phyloP scores from a whole-genome alignment of 2,329 filamentous ascomycete genomes.

The Albifimbria verrucaria region DNA sequence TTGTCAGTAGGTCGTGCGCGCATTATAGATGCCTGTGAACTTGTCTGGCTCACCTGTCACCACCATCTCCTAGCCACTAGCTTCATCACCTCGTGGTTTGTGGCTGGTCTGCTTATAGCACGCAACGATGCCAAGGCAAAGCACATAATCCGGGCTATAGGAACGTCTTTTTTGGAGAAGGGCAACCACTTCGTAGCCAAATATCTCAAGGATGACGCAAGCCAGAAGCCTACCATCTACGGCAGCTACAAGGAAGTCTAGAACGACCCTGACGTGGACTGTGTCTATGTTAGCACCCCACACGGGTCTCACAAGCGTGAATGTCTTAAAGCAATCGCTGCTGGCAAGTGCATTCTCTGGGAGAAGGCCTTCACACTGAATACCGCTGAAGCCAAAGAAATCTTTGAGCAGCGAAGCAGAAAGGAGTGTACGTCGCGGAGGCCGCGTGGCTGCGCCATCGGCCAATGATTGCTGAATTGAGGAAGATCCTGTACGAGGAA shows the following conservation, averaged over 20 bases:
- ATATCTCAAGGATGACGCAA: constrained; percentile 14
- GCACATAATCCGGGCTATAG: constrained; percentile 40
- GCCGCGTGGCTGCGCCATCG: constrained; percentile 44
- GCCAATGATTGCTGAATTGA: constrained; percentile 32
- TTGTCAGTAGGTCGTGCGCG: too few relatives aligned
- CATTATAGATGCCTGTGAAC: too few relatives aligned
- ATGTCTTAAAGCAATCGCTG: constrained; percentile 38
- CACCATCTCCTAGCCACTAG: constrained; percentile 30
- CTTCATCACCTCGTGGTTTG: constrained; percentile 43
- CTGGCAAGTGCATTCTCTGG: constrained; percentile 41
- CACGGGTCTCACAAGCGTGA: constrained; percentile 41
- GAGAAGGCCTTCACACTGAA: constrained; percentile 44
- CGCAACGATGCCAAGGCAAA: constrained; percentile 31
- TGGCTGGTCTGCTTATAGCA: constrained; percentile 35
- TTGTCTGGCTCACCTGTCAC: too few relatives aligned
- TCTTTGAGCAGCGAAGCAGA: constrained; percentile 35
- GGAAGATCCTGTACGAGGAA: constrained; percentile 33
- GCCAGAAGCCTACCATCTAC: constrained; percentile 29
- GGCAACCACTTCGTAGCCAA: constrained; percentile 34
- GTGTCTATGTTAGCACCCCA: constrained; percentile 43
- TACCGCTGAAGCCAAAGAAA: constrained; percentile 33
- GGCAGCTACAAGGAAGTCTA: constrained; percentile 37
- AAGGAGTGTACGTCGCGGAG: constrained; percentile 41
- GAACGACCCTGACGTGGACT: constrained; percentile 37
- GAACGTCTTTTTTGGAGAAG: constrained; percentile 35